phyloP scores from a whole-genome alignment of 2,329 filamentous ascomycete genomes.

The Nothomitra cinnamomea region DNA sequence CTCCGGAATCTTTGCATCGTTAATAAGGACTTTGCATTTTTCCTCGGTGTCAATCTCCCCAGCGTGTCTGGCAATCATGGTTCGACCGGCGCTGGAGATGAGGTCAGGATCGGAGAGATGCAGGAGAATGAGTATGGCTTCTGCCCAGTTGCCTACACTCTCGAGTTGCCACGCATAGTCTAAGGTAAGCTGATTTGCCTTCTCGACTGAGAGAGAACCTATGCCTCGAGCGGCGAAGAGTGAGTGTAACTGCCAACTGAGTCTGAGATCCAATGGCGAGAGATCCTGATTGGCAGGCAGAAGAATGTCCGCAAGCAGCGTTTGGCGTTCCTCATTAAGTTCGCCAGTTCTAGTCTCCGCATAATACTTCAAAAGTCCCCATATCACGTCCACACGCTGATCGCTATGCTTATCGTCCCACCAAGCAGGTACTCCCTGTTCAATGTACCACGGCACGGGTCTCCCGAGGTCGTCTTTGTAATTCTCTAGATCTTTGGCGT shows the following conservation, averaged over 20 bases:
- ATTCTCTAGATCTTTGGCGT: constrained; percentile 53
- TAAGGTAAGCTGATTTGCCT: constrained; percentile 47
- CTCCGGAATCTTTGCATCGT: constrained; percentile 52
- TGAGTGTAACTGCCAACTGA: constrained; percentile 4
- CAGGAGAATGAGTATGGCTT: constrained; percentile 59
- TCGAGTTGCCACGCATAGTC: constrained; percentile 49
- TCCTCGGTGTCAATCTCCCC: constrained; percentile 42
- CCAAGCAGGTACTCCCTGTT: constrained; percentile 37
- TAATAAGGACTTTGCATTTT: constrained; percentile 41
- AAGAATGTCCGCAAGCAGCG: constrained; percentile 50
- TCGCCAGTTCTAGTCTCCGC: constrained; percentile 30
- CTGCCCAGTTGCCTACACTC: constrained; percentile 47
- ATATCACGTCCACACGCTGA: constrained; percentile 59
- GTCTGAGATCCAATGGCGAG: constrained; percentile 4
- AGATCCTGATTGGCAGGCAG: constrained; percentile 49
- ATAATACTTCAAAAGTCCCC: constrained; percentile 73
- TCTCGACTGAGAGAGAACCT: constrained; percentile 27
- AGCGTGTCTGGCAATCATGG: constrained; percentile 58
- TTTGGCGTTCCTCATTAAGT: constrained; percentile 13
- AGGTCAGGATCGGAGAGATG: constrained; percentile 49
- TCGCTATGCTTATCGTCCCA: constrained; percentile 44
- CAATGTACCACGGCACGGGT: constrained; percentile 30
- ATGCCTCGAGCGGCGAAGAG: constrained; percentile 22
- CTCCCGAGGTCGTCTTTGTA: constrained; percentile 25
- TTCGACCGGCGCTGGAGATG: constrained; percentile 50